A percentile compares a stretch with the other conserved stretches of the same genome.
These are phyloP conservation scores for Cyberlindnera mississippiensis DNA, from an alignment of 805 yeast genomes.

Conservation along the genomic window DNA sequence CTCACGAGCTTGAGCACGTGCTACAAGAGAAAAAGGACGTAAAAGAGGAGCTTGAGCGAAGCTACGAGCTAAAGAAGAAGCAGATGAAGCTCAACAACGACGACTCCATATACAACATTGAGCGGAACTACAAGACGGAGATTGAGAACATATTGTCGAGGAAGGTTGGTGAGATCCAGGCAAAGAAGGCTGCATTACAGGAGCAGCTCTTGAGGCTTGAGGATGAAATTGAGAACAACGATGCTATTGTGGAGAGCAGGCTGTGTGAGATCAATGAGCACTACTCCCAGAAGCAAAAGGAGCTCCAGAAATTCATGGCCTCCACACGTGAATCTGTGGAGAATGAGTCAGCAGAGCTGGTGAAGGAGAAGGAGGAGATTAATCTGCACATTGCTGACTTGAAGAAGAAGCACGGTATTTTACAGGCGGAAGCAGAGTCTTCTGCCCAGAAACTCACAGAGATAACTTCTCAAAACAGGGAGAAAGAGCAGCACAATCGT, in stretches of 20 bases:
- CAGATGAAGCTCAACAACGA: conserved; percentile 34
- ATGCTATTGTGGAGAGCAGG: conserved; percentile 15
- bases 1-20: conserved; percentile 30
- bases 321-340: conserved; percentile 14
- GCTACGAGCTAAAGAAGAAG: conserved; percentile 32
- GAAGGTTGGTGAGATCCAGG: conserved; percentile 32
- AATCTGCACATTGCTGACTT: conserved; percentile 11
- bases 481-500: background rate
- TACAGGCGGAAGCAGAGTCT: background rate
- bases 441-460: background rate
- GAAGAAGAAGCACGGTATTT: background rate
- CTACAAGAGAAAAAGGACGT: conserved; percentile 25
- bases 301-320: conserved; percentile 25
- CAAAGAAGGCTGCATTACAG: conserved; percentile 27
- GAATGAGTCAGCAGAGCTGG: conserved; percentile 1
- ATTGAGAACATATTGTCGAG: conserved; percentile 37
- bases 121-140: conserved; percentile 32
- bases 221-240: conserved; percentile 23
- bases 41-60: conserved; percentile 17
- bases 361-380: conserved; percentile 7
- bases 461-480: conserved; percentile 5
- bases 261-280: conserved; percentile 21
- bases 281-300: conserved; percentile 24
- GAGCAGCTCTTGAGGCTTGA: conserved; percentile 31
- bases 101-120: conserved; percentile 33